Percentiles rank a stretch among this genome's conserved stretches.
Conservation (phyloP, 305 asterid species). For the Caryopteris hybrid region DNA sequence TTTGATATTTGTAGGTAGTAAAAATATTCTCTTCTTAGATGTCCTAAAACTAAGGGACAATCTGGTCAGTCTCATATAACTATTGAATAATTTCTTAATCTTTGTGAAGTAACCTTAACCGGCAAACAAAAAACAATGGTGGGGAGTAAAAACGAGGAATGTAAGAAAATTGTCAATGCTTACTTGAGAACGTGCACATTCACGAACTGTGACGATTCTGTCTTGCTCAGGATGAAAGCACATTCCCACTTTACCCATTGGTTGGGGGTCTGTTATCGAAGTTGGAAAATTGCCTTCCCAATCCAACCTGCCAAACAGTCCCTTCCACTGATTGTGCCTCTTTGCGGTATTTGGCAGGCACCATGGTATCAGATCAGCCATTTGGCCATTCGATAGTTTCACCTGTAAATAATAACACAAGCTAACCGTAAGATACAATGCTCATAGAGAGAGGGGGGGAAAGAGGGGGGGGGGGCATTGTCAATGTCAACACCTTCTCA, state of each 20-base stretch:
- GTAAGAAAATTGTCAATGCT: no score
- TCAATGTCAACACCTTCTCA: constrained; percentile 40
- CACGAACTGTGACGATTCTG: constrained; percentile 69
- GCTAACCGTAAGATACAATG: constrained; percentile 3
- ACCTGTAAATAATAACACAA: constrained; percentile 34
- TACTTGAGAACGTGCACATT: constrained; percentile 83
- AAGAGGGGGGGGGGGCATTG: no score
- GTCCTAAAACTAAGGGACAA: no score
- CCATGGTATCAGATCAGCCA: constrained; percentile 57
- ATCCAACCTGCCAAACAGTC: constrained; percentile 63
- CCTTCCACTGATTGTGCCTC: constrained; percentile 82
- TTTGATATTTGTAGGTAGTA: no score
- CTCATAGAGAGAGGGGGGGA: no score
- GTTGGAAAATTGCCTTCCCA: constrained; percentile 79
- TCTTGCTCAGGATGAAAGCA: constrained; percentile 81
- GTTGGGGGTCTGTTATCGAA: constrained; percentile 66
- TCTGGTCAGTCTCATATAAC: no score
- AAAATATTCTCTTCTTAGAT: no score
- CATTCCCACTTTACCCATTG: constrained; percentile 75
- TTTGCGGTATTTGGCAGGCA: constrained; percentile 61
- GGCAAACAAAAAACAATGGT: no score
- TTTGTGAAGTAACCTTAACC: no score
- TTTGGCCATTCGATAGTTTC: constrained; percentile 46
- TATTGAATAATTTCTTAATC: no score
- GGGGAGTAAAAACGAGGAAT: no score